These are phyloP conservation scores for Lepidium didymum DNA, from an alignment of 345 rosid genomes.

Conservation along the genomic window DNA sequence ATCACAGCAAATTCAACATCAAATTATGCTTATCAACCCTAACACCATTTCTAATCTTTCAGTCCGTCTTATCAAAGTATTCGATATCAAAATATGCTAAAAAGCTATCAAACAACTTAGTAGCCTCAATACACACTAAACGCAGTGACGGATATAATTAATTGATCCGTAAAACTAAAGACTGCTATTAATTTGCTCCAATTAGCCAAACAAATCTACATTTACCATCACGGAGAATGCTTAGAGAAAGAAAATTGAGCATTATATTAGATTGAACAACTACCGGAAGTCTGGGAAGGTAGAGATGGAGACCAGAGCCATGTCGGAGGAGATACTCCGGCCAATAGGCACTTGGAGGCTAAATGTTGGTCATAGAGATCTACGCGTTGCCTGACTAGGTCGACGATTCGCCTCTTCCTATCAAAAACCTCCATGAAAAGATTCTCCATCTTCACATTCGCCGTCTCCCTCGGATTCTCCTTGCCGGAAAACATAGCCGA, in stretches of 20 bases:
- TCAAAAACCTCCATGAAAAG: slow-evolving; percentile 61
- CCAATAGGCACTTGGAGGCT: slow-evolving; percentile 62
- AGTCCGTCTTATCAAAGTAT: neutral
- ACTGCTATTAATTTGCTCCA: neutral
- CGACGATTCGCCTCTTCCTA: slow-evolving; percentile 52
- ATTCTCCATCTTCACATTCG: slow-evolving; percentile 47
- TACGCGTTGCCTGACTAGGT: slow-evolving; percentile 51
- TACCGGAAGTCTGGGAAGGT: slow-evolving; percentile 39
- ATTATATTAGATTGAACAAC: neutral
- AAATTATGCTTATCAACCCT: neutral
- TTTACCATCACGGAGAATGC: neutral
- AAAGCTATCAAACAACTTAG: slow-evolving; percentile 3
- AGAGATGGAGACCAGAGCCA: slow-evolving; percentile 50
- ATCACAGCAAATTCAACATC: neutral
- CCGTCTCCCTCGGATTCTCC: slow-evolving; percentile 10
- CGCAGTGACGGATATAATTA: neutral
- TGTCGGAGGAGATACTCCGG: slow-evolving; percentile 64
- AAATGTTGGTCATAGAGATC: slow-evolving; percentile 60
- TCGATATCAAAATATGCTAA: neutral
- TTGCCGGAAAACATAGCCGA: slow-evolving; percentile 22
- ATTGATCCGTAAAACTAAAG: neutral
- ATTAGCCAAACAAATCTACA: neutral
- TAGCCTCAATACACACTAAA: neutral
- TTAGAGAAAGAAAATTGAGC: neutral
- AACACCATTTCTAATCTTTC: neutral